Evolutionary conservation across 805 yeast species (phyloP).

Genomic region (Brettanomyces anomalus): DNA sequence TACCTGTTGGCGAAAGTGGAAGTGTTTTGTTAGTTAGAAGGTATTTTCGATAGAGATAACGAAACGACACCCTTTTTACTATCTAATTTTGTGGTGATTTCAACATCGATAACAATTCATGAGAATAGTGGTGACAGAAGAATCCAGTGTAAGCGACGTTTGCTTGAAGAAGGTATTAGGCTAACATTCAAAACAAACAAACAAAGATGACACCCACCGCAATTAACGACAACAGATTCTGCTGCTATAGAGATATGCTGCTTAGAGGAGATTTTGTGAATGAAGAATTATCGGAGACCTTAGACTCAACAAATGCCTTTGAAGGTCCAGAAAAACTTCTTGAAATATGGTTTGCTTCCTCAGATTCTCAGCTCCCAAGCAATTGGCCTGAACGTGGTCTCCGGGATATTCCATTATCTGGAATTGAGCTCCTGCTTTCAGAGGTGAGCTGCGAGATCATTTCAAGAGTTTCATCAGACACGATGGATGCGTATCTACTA

Average conservation of each 20-base stretch:
- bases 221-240: constrained; percentile 5
- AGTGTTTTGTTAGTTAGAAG: too few relatives aligned
- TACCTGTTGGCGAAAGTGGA: too few relatives aligned
- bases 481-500: constrained; percentile 74
- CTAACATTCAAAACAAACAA: background rate
- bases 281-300: constrained; percentile 64
- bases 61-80: too few relatives aligned
- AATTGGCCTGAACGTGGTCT: constrained; percentile 35
- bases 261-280: constrained; percentile 40
- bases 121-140: too few relatives aligned
- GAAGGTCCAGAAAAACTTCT: constrained; percentile 96
- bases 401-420: constrained; percentile 52
- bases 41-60: too few relatives aligned
- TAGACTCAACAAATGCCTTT: constrained; percentile 87
- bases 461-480: constrained; percentile 59
- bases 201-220: constrained; percentile 7
- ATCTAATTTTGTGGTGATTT: too few relatives aligned
- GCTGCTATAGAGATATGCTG: constrained; percentile 7
- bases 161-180: background rate
- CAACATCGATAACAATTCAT: too few relatives aligned
- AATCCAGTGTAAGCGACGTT: background rate
- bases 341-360: constrained; percentile 78
- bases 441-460: constrained; percentile 82
- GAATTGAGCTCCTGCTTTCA: constrained; percentile 70
- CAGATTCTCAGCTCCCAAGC: constrained; percentile 28